A percentile compares a stretch with the other conserved stretches of the same genome.
Conservation (phyloP, 2,329 filamentous ascomycete genomes). For the Trichophyton benhamiae region DNA sequence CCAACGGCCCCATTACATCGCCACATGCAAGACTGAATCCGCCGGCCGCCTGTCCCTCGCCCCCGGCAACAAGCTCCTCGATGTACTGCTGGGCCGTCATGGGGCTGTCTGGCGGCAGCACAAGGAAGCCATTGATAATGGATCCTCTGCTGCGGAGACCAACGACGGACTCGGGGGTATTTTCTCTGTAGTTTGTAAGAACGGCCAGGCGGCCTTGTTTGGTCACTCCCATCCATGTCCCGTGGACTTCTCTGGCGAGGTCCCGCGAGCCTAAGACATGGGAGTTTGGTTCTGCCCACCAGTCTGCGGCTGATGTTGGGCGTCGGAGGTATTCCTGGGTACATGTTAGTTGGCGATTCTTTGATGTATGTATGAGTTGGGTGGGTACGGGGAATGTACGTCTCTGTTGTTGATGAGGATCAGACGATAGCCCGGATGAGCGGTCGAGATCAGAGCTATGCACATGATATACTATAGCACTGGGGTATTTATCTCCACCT, state of each 20-base stretch:
- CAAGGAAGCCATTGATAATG: constrained; percentile 50
- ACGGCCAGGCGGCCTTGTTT: constrained; percentile 49
- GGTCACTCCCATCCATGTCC: constrained; percentile 54
- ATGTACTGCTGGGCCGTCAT: constrained; percentile 42
- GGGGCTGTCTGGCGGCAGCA: constrained; percentile 27
- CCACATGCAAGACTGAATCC: constrained; percentile 54
- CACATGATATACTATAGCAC: constrained; percentile 45
- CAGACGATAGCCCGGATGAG: constrained; percentile 61
- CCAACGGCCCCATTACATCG: constrained; percentile 40
- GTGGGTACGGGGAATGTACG: constrained; percentile 27
- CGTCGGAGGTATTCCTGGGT: constrained; percentile 49
- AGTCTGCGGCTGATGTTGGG: constrained; percentile 46
- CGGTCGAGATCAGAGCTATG: constrained; percentile 62
- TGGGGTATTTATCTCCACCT: neutral
- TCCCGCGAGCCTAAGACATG: constrained; percentile 51
- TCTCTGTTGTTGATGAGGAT: constrained; percentile 70
- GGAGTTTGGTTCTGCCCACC: constrained; percentile 45
- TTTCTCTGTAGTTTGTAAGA: constrained; percentile 53
- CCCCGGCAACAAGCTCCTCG: constrained; percentile 41
- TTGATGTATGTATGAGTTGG: neutral
- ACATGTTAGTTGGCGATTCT: neutral
- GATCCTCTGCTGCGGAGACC: constrained; percentile 43
- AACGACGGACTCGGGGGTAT: constrained; percentile 33
- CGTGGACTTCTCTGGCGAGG: constrained; percentile 46
- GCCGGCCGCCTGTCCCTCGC: constrained; percentile 42